Percentiles rank a stretch among this genome's conserved stretches.
These are phyloP conservation scores for Cucurbita argyrosperma DNA, from an alignment of 306 rosid genomes.

Conservation along the genomic window DNA sequence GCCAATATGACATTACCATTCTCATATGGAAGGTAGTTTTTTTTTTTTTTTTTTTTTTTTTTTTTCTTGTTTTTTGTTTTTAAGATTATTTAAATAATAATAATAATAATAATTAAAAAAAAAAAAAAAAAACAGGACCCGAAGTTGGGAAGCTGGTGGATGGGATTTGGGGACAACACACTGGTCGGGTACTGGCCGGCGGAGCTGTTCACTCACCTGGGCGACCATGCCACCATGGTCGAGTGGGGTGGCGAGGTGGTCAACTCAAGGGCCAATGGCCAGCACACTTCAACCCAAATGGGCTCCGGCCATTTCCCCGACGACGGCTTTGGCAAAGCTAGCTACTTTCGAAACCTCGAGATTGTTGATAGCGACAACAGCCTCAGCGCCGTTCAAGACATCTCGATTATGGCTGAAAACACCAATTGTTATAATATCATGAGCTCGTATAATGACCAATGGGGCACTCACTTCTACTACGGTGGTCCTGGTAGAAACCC, in stretches of 20 bases:
- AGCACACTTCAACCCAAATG: slow-evolving; percentile 88
- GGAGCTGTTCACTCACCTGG: slow-evolving; percentile 75
- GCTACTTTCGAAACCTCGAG: slow-evolving; percentile 83
- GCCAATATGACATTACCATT: slow-evolving; percentile 67
- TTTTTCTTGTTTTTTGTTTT: neutral
- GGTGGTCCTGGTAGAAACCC: slow-evolving; percentile 81
- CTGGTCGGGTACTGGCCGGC: slow-evolving; percentile 92
- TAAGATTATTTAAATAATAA: no score
- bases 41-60: neutral
- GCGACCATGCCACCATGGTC: slow-evolving; percentile 75
- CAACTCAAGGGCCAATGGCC: slow-evolving; percentile 43
- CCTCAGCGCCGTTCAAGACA: slow-evolving; percentile 37
- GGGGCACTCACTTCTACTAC: slow-evolving; percentile 88
- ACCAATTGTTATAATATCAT: slow-evolving; percentile 61
- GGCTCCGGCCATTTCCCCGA: slow-evolving; percentile 70
- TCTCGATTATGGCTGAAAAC: slow-evolving; percentile 64
- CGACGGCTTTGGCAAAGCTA: slow-evolving; percentile 82
- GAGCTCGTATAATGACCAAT: slow-evolving; percentile 45
- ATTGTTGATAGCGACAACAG: slow-evolving; percentile 75
- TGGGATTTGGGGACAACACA: slow-evolving; percentile 67
- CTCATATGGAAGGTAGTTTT: slow-evolving; percentile 75
- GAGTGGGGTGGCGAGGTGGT: slow-evolving; percentile 99
- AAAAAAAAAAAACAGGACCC: slow-evolving; percentile 40
- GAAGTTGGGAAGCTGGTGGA: slow-evolving; percentile 87
- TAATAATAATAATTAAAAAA: no score